Evolutionary conservation across 768 basidiomycete species (phyloP).

Genomic region (Trichaptum fuscoviolaceum): DNA sequence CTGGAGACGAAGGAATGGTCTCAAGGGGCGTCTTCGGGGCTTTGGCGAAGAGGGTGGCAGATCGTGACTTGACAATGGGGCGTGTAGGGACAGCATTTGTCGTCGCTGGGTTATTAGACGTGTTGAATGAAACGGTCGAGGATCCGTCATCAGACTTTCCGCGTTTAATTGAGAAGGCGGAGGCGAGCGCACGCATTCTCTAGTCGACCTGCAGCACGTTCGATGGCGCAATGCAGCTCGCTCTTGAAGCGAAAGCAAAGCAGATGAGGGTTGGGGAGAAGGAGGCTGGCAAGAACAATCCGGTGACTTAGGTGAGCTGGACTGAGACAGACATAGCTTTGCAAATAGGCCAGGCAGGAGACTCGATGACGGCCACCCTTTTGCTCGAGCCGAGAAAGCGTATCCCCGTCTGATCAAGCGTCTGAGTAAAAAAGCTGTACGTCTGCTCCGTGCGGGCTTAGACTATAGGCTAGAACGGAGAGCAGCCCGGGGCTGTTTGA

Average conservation of each 20-base stretch:
- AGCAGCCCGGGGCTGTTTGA: not conserved
- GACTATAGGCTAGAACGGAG: not conserved
- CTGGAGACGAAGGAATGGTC: conserved; percentile 13
- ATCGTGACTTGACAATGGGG: not conserved
- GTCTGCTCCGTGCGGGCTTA: not conserved
- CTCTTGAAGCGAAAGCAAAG: not conserved
- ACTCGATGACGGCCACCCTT: not conserved
- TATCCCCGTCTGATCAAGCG: not conserved
- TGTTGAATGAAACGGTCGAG: not conserved
- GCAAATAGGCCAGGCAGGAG: not conserved
- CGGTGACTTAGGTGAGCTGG: not conserved
- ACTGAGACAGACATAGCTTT: not conserved
- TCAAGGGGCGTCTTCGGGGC: conserved; percentile 5
- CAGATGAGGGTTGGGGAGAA: not conserved
- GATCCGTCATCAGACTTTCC: not conserved
- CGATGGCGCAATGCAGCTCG: conserved; percentile 23
- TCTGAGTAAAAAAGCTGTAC: not conserved
- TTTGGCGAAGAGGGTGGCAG: conserved; percentile 14
- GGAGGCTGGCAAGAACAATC: not conserved
- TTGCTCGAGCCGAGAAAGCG: not conserved
- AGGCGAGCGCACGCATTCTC: not conserved
- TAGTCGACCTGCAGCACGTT: conserved; percentile 9
- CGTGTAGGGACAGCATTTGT: not conserved
- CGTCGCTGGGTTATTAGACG: not conserved
- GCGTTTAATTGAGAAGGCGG: not conserved